Base-by-base conservation (phyloP, 208 protist genomes). In the Porcisia hertigi region DNA sequence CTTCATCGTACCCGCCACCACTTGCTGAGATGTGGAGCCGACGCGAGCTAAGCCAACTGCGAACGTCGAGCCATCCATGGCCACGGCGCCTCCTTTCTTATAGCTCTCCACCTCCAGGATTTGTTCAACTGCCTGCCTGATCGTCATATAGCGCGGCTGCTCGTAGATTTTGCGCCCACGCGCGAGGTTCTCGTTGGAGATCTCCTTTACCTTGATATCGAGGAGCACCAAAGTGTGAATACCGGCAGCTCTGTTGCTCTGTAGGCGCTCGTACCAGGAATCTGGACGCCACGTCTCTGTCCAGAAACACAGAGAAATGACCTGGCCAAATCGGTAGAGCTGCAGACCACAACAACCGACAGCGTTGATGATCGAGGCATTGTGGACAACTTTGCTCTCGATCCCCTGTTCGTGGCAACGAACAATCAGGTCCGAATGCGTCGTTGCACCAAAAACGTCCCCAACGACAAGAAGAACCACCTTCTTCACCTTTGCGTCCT, bases 161-260 rank as follows among this genome's bases (percentile, higher is more conserved):
- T 99, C 97, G 86, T 99, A 99, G 11, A 99, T 93, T 54, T 97
- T 97, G 9, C 90, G 67, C 16, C 98, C 97, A 69, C 94, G 91
- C 5, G 98, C 93, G 55, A 99, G 71, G 81, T 99, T 99, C 77
- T 99, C 98, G 58, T 98, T 82, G 25, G 90, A 98, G 58, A 98
- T 93, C 86, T 99, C 99, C 81, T 99, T 99, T 7, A 99, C 98
- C 85, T 99, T 99, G 81, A 99, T 99, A 86, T 99, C 98, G n/a
- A 99, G 88, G 8, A 99, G 84, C 16, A 98, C 96, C 5, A 99
- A 88, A 6, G 99, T 99, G 86, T 99, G 99, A 41, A 99, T 79
- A 23, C 98, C 99, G 62, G 76, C 69, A 6, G 70, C 59, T 18
- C 76, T 63, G 86, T 99, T 99, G 53, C 77, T 77, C 62, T 85